These are phyloP conservation scores for Claviceps cyperi DNA, from an alignment of 2,329 filamentous ascomycete species.

Conservation along the genomic window DNA sequence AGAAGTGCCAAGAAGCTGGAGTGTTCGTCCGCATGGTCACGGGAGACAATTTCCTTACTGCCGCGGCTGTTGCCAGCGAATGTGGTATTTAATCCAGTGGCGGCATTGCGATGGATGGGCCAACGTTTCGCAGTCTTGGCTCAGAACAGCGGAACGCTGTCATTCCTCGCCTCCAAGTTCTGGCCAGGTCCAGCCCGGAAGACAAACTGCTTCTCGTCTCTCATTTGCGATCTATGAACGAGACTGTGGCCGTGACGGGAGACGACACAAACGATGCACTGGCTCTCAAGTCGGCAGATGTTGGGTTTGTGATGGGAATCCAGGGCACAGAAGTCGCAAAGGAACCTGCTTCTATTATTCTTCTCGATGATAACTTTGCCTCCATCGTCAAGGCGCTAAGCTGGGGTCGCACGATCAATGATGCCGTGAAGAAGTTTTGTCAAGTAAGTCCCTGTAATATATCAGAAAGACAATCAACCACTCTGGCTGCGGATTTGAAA, in stretches of 20 bases:
- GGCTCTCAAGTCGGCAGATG: conserved; percentile 50
- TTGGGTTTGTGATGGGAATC: conserved; percentile 55
- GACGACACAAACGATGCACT: conserved; percentile 54
- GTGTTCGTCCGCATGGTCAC: conserved; percentile 54
- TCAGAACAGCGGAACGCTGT: conserved; percentile 35
- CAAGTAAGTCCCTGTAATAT: conserved; percentile 24
- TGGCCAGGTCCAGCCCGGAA: conserved; percentile 54
- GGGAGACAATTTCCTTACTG: conserved; percentile 30
- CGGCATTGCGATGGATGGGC: conserved; percentile 45
- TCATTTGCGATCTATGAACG: conserved; percentile 47
- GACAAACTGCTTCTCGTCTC: conserved; percentile 54
- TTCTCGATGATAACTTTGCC: conserved; percentile 51
- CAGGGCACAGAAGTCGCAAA: conserved; percentile 53
- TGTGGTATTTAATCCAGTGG: conserved; percentile 39
- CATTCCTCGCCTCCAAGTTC: conserved; percentile 49
- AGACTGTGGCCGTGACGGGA: conserved; percentile 52
- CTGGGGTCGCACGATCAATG: conserved; percentile 49
- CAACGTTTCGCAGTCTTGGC: conserved; percentile 40
- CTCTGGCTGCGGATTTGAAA: neutral
- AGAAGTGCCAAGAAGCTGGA: conserved; percentile 46
- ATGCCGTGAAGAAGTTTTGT: conserved; percentile 49
- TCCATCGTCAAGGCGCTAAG: conserved; percentile 48
- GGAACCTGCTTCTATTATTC: conserved; percentile 50
- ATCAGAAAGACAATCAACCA: neutral
- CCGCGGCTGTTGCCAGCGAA: conserved; percentile 28